Base-by-base conservation (phyloP, 2,329 filamentous ascomycete genomes). In the Phialophora tarda region DNA sequence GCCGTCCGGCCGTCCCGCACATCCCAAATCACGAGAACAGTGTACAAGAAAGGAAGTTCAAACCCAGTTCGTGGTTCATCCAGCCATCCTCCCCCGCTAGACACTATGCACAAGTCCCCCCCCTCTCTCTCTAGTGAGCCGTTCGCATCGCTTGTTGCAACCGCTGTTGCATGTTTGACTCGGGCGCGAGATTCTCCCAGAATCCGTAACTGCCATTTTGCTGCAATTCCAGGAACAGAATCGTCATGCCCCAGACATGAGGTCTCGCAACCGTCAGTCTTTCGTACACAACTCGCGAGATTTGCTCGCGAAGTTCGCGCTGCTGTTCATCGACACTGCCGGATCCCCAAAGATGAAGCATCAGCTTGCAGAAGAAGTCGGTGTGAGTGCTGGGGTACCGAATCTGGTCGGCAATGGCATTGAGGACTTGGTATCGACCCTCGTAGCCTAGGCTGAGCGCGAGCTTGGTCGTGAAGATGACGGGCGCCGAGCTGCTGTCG, bases 191-290 rank as follows among this genome's bases (percentile, higher is more conserved):
- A 21, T 60, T 64, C 23, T 95, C 91, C 82, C 96, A 98, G 83
- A 99, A 96, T 75, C 88, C 88, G 78, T 94, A 96, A 75, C 89
- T 91, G 62, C 91, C 89, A 77, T 96, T 97, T 83, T 96, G 96
- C 72, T 96, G 84, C 64, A 99, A 85, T 81, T 98, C 95, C 69
- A 95, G 82, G 68, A 96, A 85, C 41, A 93, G 94, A 69, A 93
- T 89, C 76, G 97, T 89, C 51, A 99, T 82, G 12, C 96, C 96
- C 94, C 94, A 98, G 21, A 96, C 94, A 77, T 98, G 94, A 60
- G 94, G 94, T 81, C 93, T 92, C 77, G 92, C 92, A 24, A 92
- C 91, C 66, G 96, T 87, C 55, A 97, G 83, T 57, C 95, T 88
- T 83, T 99, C 95, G 44, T 97, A 83, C 54, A 99, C 82, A 26